Base-by-base conservation (phyloP, 1,284 basidiomycete genomes). In the Fomitopsis palustris region DNA sequence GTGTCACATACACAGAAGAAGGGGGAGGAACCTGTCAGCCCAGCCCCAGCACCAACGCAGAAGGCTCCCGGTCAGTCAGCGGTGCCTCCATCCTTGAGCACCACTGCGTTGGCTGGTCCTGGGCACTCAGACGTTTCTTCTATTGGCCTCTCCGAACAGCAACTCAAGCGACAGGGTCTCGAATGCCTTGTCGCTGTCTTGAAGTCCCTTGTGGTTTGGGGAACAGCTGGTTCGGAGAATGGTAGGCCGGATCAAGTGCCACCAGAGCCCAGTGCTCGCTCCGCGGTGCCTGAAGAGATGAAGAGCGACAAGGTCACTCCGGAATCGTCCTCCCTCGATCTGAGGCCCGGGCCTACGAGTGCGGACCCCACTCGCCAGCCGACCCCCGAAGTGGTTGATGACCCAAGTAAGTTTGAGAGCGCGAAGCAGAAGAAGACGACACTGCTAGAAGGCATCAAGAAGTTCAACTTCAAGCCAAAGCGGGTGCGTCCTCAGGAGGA, bases 391-490 rank as follows among this genome's bases (percentile, higher is more conserved):
- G 69, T 86, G 23, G 70, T 72, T 9, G 97, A 99, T 70, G 97
- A 99, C 71, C 96, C 96, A 0, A 89, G 82, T 38, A 87, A 86
- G 70, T 98, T 99, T 67, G 97, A 99, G 77, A 96, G 84, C 65
- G 97, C 95, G 31, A 99, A 98, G 74, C 92, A 95, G 75, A 92
- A 95, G 77, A 99, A 99, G 80, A 99, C 93, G 37, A 95, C 92
- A 1, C 75, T 99, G 31, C 77, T 97, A 49, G 97, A 99, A 71
- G 98, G 96, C 31, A 93, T 99, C 73, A 95, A 91, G 75, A 95
- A 95, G 74, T 99, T 99, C 78, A 99, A 99, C 76, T 96, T 92
- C 78, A 99, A 98, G 76, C 96, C 97, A 12, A 98, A 97, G 75
- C 83, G 88, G 66, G 93, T 92, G 67, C 21, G 35, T 17, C 8